These are phyloP conservation scores for Candida khao-thaluensis DNA, from an alignment of 805 yeast genomes.

Conservation along the genomic window DNA sequence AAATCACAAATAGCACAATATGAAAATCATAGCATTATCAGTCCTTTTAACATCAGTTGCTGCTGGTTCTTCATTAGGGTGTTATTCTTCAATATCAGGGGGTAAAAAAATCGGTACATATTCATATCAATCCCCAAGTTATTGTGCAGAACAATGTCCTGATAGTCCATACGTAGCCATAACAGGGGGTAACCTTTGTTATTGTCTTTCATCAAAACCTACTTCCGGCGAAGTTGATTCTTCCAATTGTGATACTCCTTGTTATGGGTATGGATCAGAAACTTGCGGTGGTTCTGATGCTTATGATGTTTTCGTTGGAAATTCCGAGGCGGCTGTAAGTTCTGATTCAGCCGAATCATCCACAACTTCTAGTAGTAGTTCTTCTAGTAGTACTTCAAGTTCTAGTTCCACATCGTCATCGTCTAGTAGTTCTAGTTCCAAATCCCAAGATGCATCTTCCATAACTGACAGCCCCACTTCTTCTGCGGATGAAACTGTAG, in stretches of 20 bases:
- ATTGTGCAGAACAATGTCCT: conserved; percentile 31
- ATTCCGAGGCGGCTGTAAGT: conserved; percentile 17
- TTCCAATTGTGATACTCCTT: conserved; percentile 27
- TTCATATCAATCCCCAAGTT: conserved; percentile 27
- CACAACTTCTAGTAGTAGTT: conserved; percentile 12
- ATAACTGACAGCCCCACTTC: no score
- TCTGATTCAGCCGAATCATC: conserved; percentile 6
- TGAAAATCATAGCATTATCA: conserved; percentile 6
- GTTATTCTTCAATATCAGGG: conserved; percentile 29
- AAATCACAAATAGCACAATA: no score
- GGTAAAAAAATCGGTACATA: conserved; percentile 23
- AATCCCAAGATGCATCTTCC: conserved; percentile 7
- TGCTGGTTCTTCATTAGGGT: conserved; percentile 21
- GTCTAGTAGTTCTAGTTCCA: neutral
- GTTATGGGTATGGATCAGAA: conserved; percentile 34
- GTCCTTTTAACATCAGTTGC: neutral
- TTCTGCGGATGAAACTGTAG: conserved; percentile 6
- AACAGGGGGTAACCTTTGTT: conserved; percentile 35
- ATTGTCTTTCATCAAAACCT: conserved; percentile 37
- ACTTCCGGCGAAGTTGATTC: conserved; percentile 9
- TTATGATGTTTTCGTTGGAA: conserved; percentile 30
- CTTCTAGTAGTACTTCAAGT: conserved; percentile 6
- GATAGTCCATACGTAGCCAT: conserved; percentile 39
- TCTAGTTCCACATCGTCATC: neutral
- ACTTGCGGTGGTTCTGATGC: conserved; percentile 40